Conservation (phyloP, 139 green algal species). For the Mychonastes homosphaera region DNA sequence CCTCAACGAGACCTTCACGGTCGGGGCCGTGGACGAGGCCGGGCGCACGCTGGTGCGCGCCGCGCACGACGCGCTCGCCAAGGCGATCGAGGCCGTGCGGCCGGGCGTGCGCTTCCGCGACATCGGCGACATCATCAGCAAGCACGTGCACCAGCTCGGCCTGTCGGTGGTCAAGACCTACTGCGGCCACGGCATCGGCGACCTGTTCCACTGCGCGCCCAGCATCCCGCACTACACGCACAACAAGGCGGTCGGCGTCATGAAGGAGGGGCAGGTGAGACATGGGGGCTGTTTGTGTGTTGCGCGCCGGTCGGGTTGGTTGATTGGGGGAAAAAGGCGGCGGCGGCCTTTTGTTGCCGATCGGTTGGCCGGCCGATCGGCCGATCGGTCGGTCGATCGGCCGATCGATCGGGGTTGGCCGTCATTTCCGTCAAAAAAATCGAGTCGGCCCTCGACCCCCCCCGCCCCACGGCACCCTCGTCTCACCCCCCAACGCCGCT, state of each 20-base stretch:
- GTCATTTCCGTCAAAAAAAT: too few species aligned
- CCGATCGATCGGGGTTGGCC: too few species aligned
- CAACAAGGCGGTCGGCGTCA: slow-evolving; percentile 86
- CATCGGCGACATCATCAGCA: slow-evolving; percentile 78
- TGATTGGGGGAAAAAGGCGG: too few species aligned
- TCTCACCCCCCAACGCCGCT: too few species aligned
- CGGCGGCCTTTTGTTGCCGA: too few species aligned
- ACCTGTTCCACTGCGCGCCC: slow-evolving; percentile 95
- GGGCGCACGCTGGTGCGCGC: slow-evolving; percentile 68
- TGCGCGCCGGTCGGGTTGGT: background rate
- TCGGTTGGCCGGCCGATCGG: too few species aligned
- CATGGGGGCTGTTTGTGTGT: background rate
- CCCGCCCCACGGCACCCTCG: too few species aligned
- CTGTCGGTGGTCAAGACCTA: slow-evolving; percentile 82
- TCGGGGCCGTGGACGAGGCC: slow-evolving; percentile 57
- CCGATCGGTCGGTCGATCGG: too few species aligned
- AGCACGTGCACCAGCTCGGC: slow-evolving; percentile 43
- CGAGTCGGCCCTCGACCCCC: too few species aligned
- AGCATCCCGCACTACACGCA: slow-evolving; percentile 92
- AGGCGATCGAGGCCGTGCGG: slow-evolving; percentile 73
- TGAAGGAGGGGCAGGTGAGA: slow-evolving; percentile 58
- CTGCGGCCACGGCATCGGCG: slow-evolving; percentile 93
- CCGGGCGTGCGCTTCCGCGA: slow-evolving; percentile 85
- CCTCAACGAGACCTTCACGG: slow-evolving; percentile 92
- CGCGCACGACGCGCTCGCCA: slow-evolving; percentile 64